Evolutionary conservation across 2,329 filamentous ascomycete genomes (phyloP), one percentile per base, ranked within the genome.

Genomic region (Periconia sp.): DNA sequence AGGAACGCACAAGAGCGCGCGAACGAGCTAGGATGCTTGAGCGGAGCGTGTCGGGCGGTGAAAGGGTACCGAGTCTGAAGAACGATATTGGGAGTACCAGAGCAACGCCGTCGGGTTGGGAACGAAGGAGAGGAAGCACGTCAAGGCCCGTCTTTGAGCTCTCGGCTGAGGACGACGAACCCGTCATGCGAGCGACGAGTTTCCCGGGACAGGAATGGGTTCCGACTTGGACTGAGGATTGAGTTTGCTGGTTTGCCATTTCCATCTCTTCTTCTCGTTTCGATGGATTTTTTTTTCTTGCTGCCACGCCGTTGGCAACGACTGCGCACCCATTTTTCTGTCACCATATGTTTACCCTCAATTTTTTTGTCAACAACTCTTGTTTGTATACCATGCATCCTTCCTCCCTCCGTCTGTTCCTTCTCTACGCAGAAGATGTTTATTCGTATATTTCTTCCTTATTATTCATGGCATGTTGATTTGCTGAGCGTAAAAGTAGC

Each of bases 191-290:
- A 45, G 86, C 85, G 7, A 86, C 85, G 13, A 85, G 82, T 65
- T 90, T 89, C 69, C 87, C 87, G 0, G 87, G 87, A 0, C 85
- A 88, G 73, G 86, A 89, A 69, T 90, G 87, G 86, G 83, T 83
- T 61, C 85, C 85, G 8, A 70, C 64, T 47, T 74, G 69, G 61
- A 71, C 69, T 35, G 73, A 71, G 33, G 70, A 73, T 35, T 72
- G 52, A 41, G 27, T 20, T 35, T 18, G 44, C 31, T 40, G 13
- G 18, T 37, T 6, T 23, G 13, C 18, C 17, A 11, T 20, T 42
- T n/a, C 13, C 15, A 13, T n/a, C 17, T n/a, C 23, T 27, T 27
- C 23, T 27, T 27, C n/a, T n/a, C 23, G 23, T 27, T 27, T 27
- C 15, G 42, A 44, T 17, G 35, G 6, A 17, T 6, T 10, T 40